phyloP scores from a whole-genome alignment of 2,329 filamentous ascomycete genomes.

The Fusarium duplospermum region DNA sequence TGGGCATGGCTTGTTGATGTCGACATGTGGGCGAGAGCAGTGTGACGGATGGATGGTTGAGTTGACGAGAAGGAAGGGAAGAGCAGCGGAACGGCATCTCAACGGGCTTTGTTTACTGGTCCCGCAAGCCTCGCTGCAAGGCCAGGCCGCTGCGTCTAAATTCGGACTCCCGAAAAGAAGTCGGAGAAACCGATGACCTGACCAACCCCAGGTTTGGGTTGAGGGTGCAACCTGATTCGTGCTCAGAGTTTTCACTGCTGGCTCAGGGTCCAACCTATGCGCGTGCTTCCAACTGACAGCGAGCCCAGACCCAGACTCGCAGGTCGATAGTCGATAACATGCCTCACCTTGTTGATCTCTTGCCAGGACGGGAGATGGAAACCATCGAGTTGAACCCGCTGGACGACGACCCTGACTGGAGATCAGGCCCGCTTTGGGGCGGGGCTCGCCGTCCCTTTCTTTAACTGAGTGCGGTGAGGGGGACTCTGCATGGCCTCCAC shows the following conservation, averaged over 20 bases:
- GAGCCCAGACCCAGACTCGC: constrained; percentile 1
- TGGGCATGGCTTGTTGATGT: constrained; percentile 6
- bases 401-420: constrained; percentile 32
- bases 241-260: not conserved
- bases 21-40: not conserved
- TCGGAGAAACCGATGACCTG: constrained; percentile 30
- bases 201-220: constrained; percentile 5
- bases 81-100: not conserved
- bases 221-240: not conserved
- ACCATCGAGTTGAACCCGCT: constrained; percentile 25
- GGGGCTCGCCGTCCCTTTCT: constrained; percentile 38
- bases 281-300: not conserved
- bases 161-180: constrained; percentile 30
- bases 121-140: constrained; percentile 6
- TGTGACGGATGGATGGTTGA: constrained; percentile 17
- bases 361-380: not conserved
- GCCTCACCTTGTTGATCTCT: constrained; percentile 7
- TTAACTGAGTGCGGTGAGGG: constrained; percentile 20
- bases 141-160: constrained; percentile 7
- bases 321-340: not conserved
- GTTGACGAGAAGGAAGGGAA: constrained; percentile 10
- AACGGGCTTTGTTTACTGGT: not conserved
- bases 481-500: constrained; percentile 29
- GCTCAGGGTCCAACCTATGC: constrained; percentile 1
- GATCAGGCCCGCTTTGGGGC: constrained; percentile 40